Base-by-base conservation (phyloP, 805 yeast genomes). In the Candida sphagnicola region DNA sequence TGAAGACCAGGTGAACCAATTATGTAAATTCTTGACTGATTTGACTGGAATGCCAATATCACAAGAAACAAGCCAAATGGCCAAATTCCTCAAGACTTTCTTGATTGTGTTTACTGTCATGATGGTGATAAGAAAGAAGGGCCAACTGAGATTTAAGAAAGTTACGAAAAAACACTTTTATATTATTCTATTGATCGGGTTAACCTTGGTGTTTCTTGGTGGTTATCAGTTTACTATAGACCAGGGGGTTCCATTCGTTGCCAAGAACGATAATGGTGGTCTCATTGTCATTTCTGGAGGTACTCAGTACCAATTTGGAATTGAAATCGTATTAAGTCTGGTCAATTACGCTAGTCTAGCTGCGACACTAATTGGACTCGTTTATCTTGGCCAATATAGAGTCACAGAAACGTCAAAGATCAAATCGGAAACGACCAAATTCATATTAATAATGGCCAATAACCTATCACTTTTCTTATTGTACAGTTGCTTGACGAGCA, bases 201-300 rank as follows among this genome's bases (percentile, higher is more conserved):
- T 66, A 1, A 69, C 78, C 11, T 53, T 75, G 29, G 41, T 70
- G 1, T 73, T 77, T 37, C 58, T 75, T 8, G 70, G 84, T 25
- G 95, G 95, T 1, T 75, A 75, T 47, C 80, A 77, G 60, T 85
- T 79, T 53, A 73, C 84, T 1, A 58, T 72, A 18, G 79, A 80
- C 37, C 68, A 80, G 47, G 69, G 70, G 1, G 77, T 80, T 1
- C 88, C 91, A 2, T 77, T 85, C 35, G 45, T 85, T 14, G 79
- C 82, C 1, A 66, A 63, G 39, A 64, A 73, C 49, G 76, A 70
- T 2, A 51, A 75, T 2, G 77, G 75, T 10, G 60, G 64, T n/a
- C 54, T 80, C 2, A 73, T 79, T 58, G 71, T 65, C 48, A 71
- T 82, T 40, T 74, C 84, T 41, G 87, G 87, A 11, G 88, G 86